A percentile compares a stretch with the other conserved stretches of the same genome.
These are phyloP conservation scores for Asclepias syriaca DNA, from an alignment of 257 asterid genomes.

Conservation along the genomic window DNA sequence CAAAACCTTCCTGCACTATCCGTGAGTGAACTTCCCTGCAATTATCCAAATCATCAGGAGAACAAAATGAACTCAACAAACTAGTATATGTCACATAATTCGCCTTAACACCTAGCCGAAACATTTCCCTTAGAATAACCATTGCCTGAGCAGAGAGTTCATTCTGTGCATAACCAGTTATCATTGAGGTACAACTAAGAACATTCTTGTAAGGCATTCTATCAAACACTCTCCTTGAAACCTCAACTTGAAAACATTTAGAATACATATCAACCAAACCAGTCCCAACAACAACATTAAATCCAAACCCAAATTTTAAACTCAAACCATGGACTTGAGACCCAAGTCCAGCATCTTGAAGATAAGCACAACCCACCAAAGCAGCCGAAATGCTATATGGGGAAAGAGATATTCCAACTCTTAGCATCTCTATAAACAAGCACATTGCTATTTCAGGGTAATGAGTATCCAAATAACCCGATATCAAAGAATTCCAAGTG, in stretches of 20 bases:
- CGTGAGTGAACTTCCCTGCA: slow-evolving; percentile 54
- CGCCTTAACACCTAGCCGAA: slow-evolving; percentile 29
- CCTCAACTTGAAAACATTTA: slow-evolving; percentile 34
- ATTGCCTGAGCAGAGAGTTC: slow-evolving; percentile 27
- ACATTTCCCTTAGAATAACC: slow-evolving; percentile 45
- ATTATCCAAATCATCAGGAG: slow-evolving; percentile 33
- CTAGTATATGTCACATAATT: slow-evolving; percentile 39
- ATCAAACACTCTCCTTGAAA: slow-evolving; percentile 43
- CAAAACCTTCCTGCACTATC: slow-evolving; percentile 48
- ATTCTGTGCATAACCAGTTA: slow-evolving; percentile 43
- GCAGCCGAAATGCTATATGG: slow-evolving; percentile 42
- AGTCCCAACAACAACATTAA: slow-evolving; percentile 47
- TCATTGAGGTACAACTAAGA: slow-evolving; percentile 50
- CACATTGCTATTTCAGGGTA: slow-evolving; percentile 26
- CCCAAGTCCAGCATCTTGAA: slow-evolving; percentile 41
- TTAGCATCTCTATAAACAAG: slow-evolving; percentile 39
- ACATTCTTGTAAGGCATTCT: slow-evolving; percentile 34
- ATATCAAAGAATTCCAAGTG: slow-evolving; percentile 38
- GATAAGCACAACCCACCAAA: slow-evolving; percentile 41
- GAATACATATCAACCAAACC: slow-evolving; percentile 61
- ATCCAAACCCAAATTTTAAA: slow-evolving; percentile 43
- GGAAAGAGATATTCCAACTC: slow-evolving; percentile 30
- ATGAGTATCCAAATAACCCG: slow-evolving; percentile 32
- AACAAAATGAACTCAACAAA: slow-evolving; percentile 42
- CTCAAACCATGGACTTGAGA: slow-evolving; percentile 48